These are phyloP conservation scores for Silene noctiflora DNA, from an alignment of 179 eudicot species.

Conservation along the genomic window DNA sequence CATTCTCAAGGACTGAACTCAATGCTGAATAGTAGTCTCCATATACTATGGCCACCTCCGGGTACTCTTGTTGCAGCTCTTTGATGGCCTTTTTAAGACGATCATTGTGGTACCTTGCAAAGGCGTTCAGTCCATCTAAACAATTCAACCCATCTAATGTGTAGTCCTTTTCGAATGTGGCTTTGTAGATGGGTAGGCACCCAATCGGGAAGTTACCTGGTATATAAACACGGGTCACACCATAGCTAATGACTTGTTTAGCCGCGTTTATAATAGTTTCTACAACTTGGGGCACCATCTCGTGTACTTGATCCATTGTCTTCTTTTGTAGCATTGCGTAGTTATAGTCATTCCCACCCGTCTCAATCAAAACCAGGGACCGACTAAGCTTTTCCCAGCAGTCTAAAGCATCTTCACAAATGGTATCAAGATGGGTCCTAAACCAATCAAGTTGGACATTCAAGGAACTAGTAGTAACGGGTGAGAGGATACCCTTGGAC, in stretches of 20 bases:
- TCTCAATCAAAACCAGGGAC: constrained; percentile 19
- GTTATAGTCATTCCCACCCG: constrained; percentile 26
- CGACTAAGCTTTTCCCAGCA: neutral
- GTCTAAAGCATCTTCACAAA: neutral
- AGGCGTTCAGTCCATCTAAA: neutral
- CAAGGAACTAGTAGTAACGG: constrained; percentile 13
- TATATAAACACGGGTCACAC: neutral
- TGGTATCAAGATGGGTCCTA: constrained; percentile 4
- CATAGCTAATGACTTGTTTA: neutral
- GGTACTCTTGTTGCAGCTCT: constrained; percentile 12
- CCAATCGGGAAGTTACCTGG: neutral
- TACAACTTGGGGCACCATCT: neutral
- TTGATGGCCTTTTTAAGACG: neutral
- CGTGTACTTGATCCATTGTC: neutral
- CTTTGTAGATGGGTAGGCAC: constrained; percentile 6
- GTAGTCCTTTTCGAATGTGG: neutral
- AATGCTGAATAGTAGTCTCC: constrained; percentile 22
- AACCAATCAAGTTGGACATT: constrained; percentile 25
- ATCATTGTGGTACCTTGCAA: constrained; percentile 7
- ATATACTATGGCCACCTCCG: constrained; percentile 11
- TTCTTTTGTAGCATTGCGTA: neutral
- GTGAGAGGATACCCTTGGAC: neutral
- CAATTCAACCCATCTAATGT: neutral
- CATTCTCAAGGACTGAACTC: constrained; percentile 2
- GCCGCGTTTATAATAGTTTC: neutral